These are phyloP conservation scores for Metahyphopichia silvanorum DNA, from an alignment of 805 yeast genomes.

Conservation along the genomic window DNA sequence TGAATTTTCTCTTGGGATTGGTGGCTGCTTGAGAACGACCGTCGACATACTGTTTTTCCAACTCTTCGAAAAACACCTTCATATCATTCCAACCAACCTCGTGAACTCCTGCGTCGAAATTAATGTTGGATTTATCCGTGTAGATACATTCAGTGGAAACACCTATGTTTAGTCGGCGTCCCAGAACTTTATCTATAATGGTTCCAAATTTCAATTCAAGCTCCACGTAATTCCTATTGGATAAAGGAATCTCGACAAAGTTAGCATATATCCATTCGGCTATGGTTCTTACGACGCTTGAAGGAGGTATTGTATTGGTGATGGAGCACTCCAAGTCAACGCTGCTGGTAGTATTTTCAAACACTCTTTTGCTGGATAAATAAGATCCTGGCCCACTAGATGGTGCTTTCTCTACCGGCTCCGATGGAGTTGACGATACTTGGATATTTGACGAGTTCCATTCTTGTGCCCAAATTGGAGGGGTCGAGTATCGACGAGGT, in stretches of 20 bases:
- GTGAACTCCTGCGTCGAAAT: slow-evolving; percentile 65
- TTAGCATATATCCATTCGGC: slow-evolving; percentile 90
- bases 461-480: slow-evolving; percentile 84
- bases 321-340: slow-evolving; percentile 50
- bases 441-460: slow-evolving; percentile 49
- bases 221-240: slow-evolving; percentile 56
- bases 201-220: slow-evolving; percentile 74
- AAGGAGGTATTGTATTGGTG: slow-evolving; percentile 73
- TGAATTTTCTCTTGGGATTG: slow-evolving; percentile 50
- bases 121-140: slow-evolving; percentile 53
- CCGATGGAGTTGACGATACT: no score
- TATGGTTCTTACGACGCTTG: slow-evolving; percentile 75
- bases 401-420: slow-evolving; percentile 12
- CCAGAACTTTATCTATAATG: slow-evolving; percentile 60
- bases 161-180: slow-evolving; percentile 60
- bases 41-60: slow-evolving; percentile 49
- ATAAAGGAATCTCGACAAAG: slow-evolving; percentile 57
- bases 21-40: slow-evolving; percentile 13
- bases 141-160: slow-evolving; percentile 66
- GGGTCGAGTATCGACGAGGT: slow-evolving; percentile 59
- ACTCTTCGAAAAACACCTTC: slow-evolving; percentile 50
- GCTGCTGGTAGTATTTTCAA: slow-evolving; percentile 28
- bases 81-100: slow-evolving; percentile 58
- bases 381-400: slow-evolving; percentile 5
- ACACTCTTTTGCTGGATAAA: slow-evolving; percentile 24